phyloP scores from a whole-genome alignment of 306 rosid species.

The Cyclanthera cordifolia region DNA sequence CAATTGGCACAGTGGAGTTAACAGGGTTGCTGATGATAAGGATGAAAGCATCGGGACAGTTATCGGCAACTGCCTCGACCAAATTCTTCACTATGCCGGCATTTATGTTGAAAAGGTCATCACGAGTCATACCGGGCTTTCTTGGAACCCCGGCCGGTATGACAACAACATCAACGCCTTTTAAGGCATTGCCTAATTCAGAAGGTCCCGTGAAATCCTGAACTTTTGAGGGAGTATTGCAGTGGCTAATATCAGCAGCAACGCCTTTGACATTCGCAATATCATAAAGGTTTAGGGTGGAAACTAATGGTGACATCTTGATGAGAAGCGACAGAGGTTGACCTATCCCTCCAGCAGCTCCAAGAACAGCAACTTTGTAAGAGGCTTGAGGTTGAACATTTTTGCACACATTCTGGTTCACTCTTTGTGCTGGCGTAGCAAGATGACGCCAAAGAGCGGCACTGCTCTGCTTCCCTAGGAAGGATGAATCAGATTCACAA shows the following conservation, averaged over 20 bases:
- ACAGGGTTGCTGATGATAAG: constrained; percentile 87
- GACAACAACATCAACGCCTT: constrained; percentile 71
- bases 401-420: constrained; percentile 19
- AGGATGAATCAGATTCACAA: constrained; percentile 40
- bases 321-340: constrained; percentile 82
- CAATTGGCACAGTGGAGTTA: constrained; percentile 92
- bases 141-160: constrained; percentile 99
- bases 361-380: constrained; percentile 82
- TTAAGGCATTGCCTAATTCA: constrained; percentile 54
- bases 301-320: constrained; percentile 91
- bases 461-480: constrained; percentile 44
- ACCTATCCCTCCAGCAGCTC: constrained; percentile 96
- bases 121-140: constrained; percentile 98
- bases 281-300: constrained; percentile 76
- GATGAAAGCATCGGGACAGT: constrained; percentile 85
- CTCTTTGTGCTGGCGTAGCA: constrained; percentile 44
- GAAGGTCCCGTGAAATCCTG: constrained; percentile 72
- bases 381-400: constrained; percentile 66
- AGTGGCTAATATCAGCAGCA: constrained; percentile 92
- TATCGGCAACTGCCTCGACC: constrained; percentile 81
- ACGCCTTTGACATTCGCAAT: constrained; percentile 92
- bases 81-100: constrained; percentile 81
- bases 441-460: constrained; percentile 43
- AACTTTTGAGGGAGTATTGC: constrained; percentile 87
- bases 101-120: constrained; percentile 90